These are phyloP conservation scores for Leishmania turanica DNA, from an alignment of 208 protist species.

Conservation along the genomic window DNA sequence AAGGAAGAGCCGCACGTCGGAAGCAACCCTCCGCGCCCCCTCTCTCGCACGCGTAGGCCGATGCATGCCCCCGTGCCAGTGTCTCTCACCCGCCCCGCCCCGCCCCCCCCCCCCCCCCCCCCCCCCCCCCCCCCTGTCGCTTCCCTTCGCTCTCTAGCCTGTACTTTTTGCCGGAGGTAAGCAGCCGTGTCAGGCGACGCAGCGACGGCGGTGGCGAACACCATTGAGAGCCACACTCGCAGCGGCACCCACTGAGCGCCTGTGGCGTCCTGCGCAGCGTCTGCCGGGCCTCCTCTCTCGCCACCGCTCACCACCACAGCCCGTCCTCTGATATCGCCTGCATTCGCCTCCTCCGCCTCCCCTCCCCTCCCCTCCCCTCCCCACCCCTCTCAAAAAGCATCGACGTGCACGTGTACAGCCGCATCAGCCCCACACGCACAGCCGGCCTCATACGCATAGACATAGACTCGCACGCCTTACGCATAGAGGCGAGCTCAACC, in stretches of 20 bases:
- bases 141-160: not conserved
- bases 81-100: not conserved
- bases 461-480: not conserved
- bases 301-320: not conserved
- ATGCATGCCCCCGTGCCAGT: too few species aligned
- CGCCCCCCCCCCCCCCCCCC: not conserved
- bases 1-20: not conserved
- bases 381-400: not conserved
- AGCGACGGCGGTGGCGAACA: not conserved
- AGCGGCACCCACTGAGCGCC: not conserved
- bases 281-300: not conserved
- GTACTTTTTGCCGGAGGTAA: not conserved
- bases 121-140: too few species aligned
- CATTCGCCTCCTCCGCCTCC: too few species aligned
- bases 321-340: not conserved
- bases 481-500: not conserved
- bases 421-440: not conserved
- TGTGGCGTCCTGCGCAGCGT: not conserved
- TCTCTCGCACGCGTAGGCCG: too few species aligned
- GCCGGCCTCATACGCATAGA: conserved; percentile 3
- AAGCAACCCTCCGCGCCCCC: not conserved
- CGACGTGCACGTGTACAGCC: not conserved
- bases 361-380: too few species aligned
- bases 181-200: not conserved
- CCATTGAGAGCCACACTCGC: not conserved